Evolutionary conservation across 202 grass and related monocot species (phyloP), one percentile per base, ranked within the genome.

Genomic region (Panicum hallii): DNA sequence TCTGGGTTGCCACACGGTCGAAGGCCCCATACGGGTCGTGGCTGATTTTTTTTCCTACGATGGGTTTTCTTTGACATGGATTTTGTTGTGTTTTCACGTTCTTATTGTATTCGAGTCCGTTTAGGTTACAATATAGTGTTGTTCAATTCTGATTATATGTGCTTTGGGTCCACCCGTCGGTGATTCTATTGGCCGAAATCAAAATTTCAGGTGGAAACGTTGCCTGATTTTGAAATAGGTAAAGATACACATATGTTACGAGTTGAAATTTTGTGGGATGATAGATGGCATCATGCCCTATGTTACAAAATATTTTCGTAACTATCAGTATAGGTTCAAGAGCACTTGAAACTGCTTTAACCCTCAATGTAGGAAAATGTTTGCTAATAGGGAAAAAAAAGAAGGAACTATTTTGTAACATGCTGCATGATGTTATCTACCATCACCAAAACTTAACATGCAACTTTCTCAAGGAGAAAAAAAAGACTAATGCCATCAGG

Each of bases 251-350:
- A 38, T 38, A 6, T 30, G 12, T 28, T 71, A 48, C 20, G 47
- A 48, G 68, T 28, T 70, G 68, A 47, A 70, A 48, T 28, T 70
- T 46, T 47, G 43, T 26, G n/a, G 11, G 43, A 47, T 71, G 68
- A 15, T 71, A 46, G n/a, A 70, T 70, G 67, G 2, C 41, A 45
- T 42, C 64, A 20, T 43, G 65, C 66, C 54, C 54, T 44, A 22
- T 44, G 11, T 45, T 70, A 46, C 22, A 16, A 70, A 13, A 23
- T 44, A 46, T 45, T 45, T 45, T 70, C 42, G 14, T 70, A 10
- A 70, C 67, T 70, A 44, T 16, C 20, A 72, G 12, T 48, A 16
- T 72, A 72, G 26, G 70, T 50, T 52, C 32, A 46, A 46, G 46
- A 34, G 26, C 23, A 16, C 44, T 23, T 19, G 70, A 67, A 67